Conservation (phyloP, 2,329 filamentous ascomycete genomes). For the Seiridium cupressi region DNA sequence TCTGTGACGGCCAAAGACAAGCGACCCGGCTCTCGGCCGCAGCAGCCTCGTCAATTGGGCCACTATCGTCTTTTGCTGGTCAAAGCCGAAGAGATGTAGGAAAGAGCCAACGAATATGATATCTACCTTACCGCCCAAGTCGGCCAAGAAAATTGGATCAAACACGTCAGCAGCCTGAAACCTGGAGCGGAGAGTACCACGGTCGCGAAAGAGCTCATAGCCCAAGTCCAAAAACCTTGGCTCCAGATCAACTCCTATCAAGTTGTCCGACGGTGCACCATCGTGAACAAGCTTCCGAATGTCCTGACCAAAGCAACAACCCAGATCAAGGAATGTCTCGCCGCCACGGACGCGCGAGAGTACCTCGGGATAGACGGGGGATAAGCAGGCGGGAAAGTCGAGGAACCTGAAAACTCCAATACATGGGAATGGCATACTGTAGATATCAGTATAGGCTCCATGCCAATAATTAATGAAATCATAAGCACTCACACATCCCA, state of each 20-base stretch:
- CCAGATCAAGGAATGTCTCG: slow-evolving; percentile 1
- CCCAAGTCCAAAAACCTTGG: background rate
- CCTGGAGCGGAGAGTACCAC: background rate
- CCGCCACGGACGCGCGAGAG: background rate
- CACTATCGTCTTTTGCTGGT: slow-evolving; percentile 1
- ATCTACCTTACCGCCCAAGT: background rate
- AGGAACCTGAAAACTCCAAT: slow-evolving; percentile 7
- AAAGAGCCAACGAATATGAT: slow-evolving; percentile 6
- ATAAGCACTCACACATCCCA: background rate
- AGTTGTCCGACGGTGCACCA: background rate
- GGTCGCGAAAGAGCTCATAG: slow-evolving; percentile 7
- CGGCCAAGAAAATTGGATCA: background rate
- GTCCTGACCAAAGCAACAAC: slow-evolving; percentile 9
- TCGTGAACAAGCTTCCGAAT: background rate
- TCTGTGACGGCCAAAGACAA: slow-evolving; percentile 7
- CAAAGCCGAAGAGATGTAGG: slow-evolving; percentile 5
- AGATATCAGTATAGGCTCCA: background rate
- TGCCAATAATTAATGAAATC: too few species aligned
- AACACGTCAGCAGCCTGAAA: background rate
- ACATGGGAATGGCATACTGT: slow-evolving; percentile 1
- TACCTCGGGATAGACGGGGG: background rate
- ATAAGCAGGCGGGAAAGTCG: background rate
- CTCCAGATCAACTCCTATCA: slow-evolving; percentile 3
- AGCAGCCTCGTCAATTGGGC: background rate
- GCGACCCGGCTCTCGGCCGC: background rate